These are phyloP conservation scores for Eucalyptus guilfoylei DNA, from an alignment of 345 rosid genomes.

Conservation along the genomic window DNA sequence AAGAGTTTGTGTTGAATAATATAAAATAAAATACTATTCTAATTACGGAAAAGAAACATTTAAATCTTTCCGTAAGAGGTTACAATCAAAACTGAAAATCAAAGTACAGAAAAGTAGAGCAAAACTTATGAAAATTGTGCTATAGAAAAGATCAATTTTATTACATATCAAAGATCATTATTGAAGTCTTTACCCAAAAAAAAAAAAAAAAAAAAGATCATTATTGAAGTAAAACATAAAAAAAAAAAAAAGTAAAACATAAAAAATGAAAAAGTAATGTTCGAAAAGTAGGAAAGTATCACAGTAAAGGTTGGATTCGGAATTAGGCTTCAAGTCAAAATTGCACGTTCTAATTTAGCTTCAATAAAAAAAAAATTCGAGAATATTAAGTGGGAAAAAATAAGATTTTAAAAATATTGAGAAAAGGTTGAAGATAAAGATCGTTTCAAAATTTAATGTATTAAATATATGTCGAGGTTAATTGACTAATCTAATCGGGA, in stretches of 20 bases:
- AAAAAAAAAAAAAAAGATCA: not conserved
- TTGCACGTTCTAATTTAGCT: not conserved
- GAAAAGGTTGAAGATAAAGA: not conserved
- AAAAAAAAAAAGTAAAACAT: not conserved
- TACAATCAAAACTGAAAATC: not conserved
- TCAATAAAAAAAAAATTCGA: not conserved
- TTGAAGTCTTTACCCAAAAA: not conserved
- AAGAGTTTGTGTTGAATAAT: not conserved
- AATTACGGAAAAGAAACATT: not conserved
- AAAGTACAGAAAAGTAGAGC: not conserved
- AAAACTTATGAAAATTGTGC: not conserved
- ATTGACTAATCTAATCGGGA: not conserved
- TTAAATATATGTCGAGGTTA: not conserved
- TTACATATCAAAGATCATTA: not conserved
- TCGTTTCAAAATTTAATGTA: not conserved
- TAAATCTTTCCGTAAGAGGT: not conserved
- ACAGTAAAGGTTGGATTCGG: not conserved
- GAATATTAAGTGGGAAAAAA: not conserved
- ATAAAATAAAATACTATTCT: not conserved
- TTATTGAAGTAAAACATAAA: not conserved
- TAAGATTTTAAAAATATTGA: not conserved
- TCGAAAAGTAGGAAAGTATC: not conserved
- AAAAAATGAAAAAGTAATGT: not conserved
- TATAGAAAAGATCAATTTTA: not conserved
- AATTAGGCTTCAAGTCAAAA: not conserved